These are phyloP conservation scores for Alnus glutinosa DNA, from an alignment of 306 rosid genomes.

Conservation along the genomic window DNA sequence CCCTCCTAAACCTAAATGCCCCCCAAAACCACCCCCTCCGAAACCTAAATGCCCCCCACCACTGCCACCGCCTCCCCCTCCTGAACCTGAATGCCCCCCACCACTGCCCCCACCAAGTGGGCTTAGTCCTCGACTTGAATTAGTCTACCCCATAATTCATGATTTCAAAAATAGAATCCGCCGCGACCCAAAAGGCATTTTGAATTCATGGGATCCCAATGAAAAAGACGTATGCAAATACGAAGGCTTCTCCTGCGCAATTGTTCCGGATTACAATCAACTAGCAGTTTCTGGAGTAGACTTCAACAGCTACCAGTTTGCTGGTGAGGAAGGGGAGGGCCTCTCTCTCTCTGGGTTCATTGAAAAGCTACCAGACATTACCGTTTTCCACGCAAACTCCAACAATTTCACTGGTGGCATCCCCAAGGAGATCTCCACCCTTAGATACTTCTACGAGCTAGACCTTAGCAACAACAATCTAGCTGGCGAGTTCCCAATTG, in stretches of 20 bases:
- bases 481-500: constrained; percentile 30
- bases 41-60: too few species aligned
- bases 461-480: constrained; percentile 75
- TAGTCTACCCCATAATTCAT: constrained; percentile 12
- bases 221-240: not conserved
- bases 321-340: fast-evolving
- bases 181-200: constrained; percentile 12
- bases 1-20: too few species aligned
- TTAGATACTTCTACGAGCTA: constrained; percentile 54
- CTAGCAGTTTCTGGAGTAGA: constrained; percentile 44
- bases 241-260: constrained; percentile 38
- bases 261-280: not conserved
- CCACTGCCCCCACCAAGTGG: too few species aligned
- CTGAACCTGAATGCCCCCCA: too few species aligned
- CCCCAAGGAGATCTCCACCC: constrained; percentile 5
- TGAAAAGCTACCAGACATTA: constrained; percentile 34
- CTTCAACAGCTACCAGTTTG: constrained; percentile 38
- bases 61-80: too few species aligned
- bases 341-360: constrained; percentile 32
- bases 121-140: constrained; percentile 19
- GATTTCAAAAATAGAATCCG: not conserved
- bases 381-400: constrained; percentile 73
- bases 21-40: too few species aligned
- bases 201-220: not conserved
- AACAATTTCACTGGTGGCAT: constrained; percentile 44